A percentile compares a stretch with the other conserved stretches of the same genome.
Evolutionary conservation across 78 protist genomes (phyloP).

Genomic region (Trichosphaerium sp.): DNA sequence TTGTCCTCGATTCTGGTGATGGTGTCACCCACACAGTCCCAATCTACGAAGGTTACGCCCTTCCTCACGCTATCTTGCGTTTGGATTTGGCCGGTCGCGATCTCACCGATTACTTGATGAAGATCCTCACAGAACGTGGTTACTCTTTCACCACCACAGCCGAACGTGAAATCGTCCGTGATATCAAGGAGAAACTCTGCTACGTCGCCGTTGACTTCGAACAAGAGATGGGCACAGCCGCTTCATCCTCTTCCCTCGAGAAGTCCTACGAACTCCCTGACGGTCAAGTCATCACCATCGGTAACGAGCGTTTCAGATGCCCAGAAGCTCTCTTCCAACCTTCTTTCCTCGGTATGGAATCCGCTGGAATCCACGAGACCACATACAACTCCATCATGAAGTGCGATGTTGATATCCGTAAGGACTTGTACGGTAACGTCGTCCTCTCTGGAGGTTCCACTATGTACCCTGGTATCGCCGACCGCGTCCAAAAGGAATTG

Average conservation of each 20-base stretch:
- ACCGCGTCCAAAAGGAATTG: slow-evolving; percentile 55
- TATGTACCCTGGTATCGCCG: slow-evolving; percentile 66
- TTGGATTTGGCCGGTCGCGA: slow-evolving; percentile 83
- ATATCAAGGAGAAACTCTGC: slow-evolving; percentile 60
- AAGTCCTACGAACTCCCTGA: slow-evolving; percentile 78
- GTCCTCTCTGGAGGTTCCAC: slow-evolving; percentile 91
- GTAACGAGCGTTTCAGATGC: slow-evolving; percentile 78
- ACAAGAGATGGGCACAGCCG: slow-evolving; percentile 44
- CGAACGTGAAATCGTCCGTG: slow-evolving; percentile 74
- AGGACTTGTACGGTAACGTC: slow-evolving; percentile 79
- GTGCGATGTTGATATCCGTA: slow-evolving; percentile 83
- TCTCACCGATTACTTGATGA: slow-evolving; percentile 66
- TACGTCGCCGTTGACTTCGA: slow-evolving; percentile 50
- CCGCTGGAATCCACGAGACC: slow-evolving; percentile 70
- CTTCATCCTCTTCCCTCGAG: slow-evolving; percentile 21
- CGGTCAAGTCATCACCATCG: slow-evolving; percentile 73
- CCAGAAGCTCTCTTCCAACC: slow-evolving; percentile 93
- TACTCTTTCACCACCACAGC: slow-evolving; percentile 82
- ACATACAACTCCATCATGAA: slow-evolving; percentile 63
- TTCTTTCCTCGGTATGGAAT: slow-evolving; percentile 70
- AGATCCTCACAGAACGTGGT: slow-evolving; percentile 81
- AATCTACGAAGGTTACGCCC: slow-evolving; percentile 79
- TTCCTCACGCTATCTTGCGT: slow-evolving; percentile 74
- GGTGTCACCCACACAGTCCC: slow-evolving; percentile 88
- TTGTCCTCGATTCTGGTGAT: slow-evolving; percentile 92